Evolutionary conservation across 305 asterid species (phyloP).

Genomic region (Fraxinus paxiana): DNA sequence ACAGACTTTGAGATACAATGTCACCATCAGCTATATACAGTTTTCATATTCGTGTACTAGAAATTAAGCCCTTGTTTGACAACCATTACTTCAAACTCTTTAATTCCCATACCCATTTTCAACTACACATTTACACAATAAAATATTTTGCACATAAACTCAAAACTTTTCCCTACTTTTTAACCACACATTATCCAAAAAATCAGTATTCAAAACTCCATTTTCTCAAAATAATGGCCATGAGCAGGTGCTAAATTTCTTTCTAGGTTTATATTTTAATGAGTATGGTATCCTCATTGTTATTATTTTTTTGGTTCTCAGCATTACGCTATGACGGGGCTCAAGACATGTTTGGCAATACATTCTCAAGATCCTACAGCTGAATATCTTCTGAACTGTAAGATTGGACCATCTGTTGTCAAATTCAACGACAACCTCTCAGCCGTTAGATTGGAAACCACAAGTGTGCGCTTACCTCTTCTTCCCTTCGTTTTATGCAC

Average conservation of each 20-base stretch:
- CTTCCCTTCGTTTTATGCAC: constrained; percentile 6
- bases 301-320: constrained; percentile 27
- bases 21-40: neutral
- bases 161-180: neutral
- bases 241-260: neutral
- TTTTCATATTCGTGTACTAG: neutral
- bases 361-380: constrained; percentile 89
- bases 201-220: neutral
- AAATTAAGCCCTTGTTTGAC: neutral
- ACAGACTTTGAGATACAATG: neutral
- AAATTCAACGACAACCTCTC: constrained; percentile 58
- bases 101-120: neutral
- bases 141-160: neutral
- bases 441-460: constrained; percentile 80
- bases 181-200: neutral
- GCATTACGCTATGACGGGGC: constrained; percentile 85
- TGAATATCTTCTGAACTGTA: constrained; percentile 68
- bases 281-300: neutral
- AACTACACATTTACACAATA: neutral
- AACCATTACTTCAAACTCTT: neutral
- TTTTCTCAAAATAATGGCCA: neutral
- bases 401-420: constrained; percentile 68
- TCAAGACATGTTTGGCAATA: constrained; percentile 73
- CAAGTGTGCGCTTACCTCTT: constrained; percentile 45
- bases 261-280: neutral